These are phyloP conservation scores for Papiliotrema flavescens DNA, from an alignment of 1,284 basidiomycete genomes.

Conservation along the genomic window DNA sequence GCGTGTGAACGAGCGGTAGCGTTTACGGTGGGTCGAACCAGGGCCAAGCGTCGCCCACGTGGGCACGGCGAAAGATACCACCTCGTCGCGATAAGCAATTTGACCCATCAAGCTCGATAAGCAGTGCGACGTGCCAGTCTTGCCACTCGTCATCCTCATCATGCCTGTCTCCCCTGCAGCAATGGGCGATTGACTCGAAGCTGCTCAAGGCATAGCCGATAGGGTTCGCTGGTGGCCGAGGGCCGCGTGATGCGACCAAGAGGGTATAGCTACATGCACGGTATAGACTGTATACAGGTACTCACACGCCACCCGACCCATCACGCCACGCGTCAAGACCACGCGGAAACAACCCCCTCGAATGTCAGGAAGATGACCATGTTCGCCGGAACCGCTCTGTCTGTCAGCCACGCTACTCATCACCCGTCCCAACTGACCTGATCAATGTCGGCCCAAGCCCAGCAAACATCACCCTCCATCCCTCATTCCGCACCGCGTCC, in stretches of 20 bases:
- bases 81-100: too few relatives aligned
- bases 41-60: too few relatives aligned
- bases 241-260: too few relatives aligned
- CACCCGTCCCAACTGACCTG: slow-evolving; percentile 53
- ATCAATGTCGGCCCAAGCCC: slow-evolving; percentile 75
- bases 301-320: background rate
- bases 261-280: background rate
- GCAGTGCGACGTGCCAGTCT: too few relatives aligned
- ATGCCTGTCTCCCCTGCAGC: too few relatives aligned
- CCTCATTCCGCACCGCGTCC: slow-evolving; percentile 64
- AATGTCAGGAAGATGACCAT: slow-evolving; percentile 9
- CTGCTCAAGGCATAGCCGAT: too few relatives aligned
- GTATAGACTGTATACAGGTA: background rate
- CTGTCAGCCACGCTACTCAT: background rate
- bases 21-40: too few relatives aligned
- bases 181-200: background rate
- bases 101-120: too few relatives aligned
- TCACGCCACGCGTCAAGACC: background rate
- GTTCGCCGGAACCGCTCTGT: slow-evolving; percentile 6
- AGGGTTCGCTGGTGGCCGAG: too few relatives aligned
- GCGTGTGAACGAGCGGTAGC: too few relatives aligned
- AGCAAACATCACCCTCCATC: slow-evolving; percentile 64
- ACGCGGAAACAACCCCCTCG: background rate
- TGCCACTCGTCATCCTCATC: too few relatives aligned
- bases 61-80: too few relatives aligned